These are phyloP conservation scores for Penicillium verhagenii DNA, from an alignment of 495 filamentous ascomycete species.

Conservation along the genomic window DNA sequence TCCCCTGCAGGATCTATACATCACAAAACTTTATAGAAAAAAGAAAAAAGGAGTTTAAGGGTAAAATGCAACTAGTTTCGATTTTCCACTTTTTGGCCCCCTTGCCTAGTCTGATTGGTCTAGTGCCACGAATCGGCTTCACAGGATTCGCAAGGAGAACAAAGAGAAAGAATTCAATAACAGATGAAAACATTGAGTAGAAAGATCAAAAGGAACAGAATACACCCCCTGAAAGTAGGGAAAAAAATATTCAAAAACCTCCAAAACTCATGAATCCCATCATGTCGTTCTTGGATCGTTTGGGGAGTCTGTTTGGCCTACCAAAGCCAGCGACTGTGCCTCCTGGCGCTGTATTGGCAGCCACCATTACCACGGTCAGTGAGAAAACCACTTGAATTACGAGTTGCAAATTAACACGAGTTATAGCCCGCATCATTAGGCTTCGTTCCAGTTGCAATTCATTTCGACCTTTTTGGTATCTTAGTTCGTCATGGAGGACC, in stretches of 20 bases:
- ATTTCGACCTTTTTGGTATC: slow-evolving; percentile 34
- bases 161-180: background rate
- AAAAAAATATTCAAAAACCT: too few relatives aligned
- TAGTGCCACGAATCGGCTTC: background rate
- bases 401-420: background rate
- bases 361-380: slow-evolving; percentile 30
- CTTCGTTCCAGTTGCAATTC: slow-evolving; percentile 37
- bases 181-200: too few relatives aligned
- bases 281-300: slow-evolving; percentile 25
- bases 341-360: slow-evolving; percentile 28
- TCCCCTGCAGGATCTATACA: background rate
- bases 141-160: background rate
- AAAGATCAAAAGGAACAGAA: too few relatives aligned
- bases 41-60: too few relatives aligned
- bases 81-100: background rate
- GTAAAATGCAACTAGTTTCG: background rate
- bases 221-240: too few relatives aligned
- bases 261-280: too few relatives aligned
- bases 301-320: slow-evolving; percentile 15
- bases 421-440: slow-evolving; percentile 32
- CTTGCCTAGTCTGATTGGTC: background rate
- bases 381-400: background rate
- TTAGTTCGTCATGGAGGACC: slow-evolving; percentile 22
- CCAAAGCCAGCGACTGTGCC: slow-evolving; percentile 12
- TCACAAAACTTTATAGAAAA: background rate